Base-by-base conservation (phyloP, 139 green algal species). In the Pleodorina starrii region DNA sequence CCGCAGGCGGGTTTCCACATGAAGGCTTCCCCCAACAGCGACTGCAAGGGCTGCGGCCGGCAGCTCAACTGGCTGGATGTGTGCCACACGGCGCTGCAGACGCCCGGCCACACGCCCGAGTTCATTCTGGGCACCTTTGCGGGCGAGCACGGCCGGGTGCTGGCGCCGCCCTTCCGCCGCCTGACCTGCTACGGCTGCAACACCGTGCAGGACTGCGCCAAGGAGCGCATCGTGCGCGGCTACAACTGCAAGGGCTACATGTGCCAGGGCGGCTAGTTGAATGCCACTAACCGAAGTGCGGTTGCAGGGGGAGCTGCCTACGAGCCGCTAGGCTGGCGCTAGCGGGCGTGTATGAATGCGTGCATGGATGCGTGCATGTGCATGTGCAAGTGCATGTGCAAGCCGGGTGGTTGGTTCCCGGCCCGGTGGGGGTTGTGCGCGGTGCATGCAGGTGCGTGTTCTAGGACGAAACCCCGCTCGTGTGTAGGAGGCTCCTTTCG, bases 161-260 rank as follows among this genome's bases (percentile, higher is more conserved):
- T 77, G 36, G 69, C 69, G 19, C 69, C 69, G 32, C 69, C 69
- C 16, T 77, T 77, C 32, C 69, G 69, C 7, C 25, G 27, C 19
- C 69, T 77, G 16, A 77, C 32, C 69, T 77, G 69, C 35, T 48
- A 27, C 69, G 6, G 32, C 69, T 77, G 69, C 69, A 48, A 77
- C 69, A 77, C 69, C 36, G 69, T 77, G 1, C 69, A 77, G 35
- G 69, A 77, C 38, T 48, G 69, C 32, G 10, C 1, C 1, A 29
- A 32, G 69, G 69, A 77, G 35, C 69, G 27, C 36, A 77, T 77
- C 36, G 69, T 77, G 2, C 69, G 69, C 36, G 69, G 69, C 69
- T 77, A 77, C 69, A 77, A 77, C 69, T 77, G 69, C 69, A 77
- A 77, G 69, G 69, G 69, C 32, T 77, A 77, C 69, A 48, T 77